Evolutionary conservation across 805 yeast species (phyloP).

Genomic region (Kazachstania psychrophila): DNA sequence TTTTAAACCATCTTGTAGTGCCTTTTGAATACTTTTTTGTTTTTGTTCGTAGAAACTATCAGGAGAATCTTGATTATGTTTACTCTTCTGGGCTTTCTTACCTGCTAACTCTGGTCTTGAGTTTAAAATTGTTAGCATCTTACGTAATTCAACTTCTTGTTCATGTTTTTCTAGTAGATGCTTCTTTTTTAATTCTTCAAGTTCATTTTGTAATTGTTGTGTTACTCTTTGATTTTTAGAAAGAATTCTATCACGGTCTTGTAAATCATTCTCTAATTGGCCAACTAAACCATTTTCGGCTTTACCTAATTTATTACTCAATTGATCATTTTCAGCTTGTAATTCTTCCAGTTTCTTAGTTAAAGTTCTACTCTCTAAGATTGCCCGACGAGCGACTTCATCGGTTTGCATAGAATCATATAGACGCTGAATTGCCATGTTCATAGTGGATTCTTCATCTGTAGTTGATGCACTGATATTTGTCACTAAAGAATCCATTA

Average conservation of each 20-base stretch:
- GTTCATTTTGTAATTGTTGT: conserved; percentile 51
- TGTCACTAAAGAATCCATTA: conserved; percentile 64
- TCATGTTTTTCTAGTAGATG: conserved; percentile 56
- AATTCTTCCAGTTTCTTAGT: conserved; percentile 40
- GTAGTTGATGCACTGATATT: conserved; percentile 46
- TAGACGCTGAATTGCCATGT: conserved; percentile 71
- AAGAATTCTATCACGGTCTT: conserved; percentile 61
- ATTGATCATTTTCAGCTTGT: conserved; percentile 49
- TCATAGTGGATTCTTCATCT: conserved; percentile 57
- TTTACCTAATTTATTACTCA: conserved; percentile 55
- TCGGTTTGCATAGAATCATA: conserved; percentile 76
- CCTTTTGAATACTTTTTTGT: conserved; percentile 23
- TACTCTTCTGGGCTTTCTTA: too few species aligned
- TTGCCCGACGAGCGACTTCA: conserved; percentile 76
- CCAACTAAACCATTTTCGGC: conserved; percentile 81
- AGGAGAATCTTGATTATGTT: conserved; percentile 12
- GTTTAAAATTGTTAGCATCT: conserved; percentile 55
- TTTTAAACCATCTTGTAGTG: conserved; percentile 28
- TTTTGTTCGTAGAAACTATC: conserved; percentile 21
- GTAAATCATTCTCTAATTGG: conserved; percentile 52
- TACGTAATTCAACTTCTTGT: conserved; percentile 70
- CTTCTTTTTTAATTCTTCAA: conserved; percentile 59
- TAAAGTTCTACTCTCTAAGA: conserved; percentile 47
- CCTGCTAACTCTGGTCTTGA: conserved; percentile 26
- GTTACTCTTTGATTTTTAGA: conserved; percentile 55